Evolutionary conservation across 305 asterid genomes (phyloP).

Genomic region (Solanum hybrid): DNA sequence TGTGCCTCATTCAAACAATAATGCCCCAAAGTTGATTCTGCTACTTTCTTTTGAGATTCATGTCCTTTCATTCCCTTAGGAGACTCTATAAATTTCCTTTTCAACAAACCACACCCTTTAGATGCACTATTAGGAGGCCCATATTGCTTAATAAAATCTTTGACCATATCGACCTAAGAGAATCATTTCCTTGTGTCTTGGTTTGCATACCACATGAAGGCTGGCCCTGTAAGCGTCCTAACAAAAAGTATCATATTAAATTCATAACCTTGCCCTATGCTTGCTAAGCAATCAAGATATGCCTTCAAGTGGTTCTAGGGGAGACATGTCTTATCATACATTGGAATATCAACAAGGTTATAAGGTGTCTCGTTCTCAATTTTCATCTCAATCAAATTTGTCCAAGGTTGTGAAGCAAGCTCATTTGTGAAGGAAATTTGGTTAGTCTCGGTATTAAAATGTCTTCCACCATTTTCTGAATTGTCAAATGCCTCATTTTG

Average conservation of each 20-base stretch:
- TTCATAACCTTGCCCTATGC: background rate
- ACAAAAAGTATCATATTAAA: background rate
- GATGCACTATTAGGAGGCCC: background rate
- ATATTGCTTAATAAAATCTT: background rate
- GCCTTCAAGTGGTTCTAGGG: background rate
- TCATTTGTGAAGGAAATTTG: background rate
- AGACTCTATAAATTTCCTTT: background rate
- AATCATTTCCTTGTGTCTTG: background rate
- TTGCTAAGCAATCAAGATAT: background rate
- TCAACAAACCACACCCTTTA: background rate
- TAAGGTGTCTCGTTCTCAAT: background rate
- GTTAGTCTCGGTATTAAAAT: background rate
- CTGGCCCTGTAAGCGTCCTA: background rate
- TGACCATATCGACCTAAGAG: background rate
- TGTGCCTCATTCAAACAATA: background rate
- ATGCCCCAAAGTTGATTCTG: background rate
- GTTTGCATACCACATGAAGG: background rate
- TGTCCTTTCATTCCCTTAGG: background rate
- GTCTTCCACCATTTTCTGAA: background rate
- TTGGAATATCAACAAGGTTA: background rate
- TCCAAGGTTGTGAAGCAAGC: background rate
- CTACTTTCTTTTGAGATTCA: background rate
- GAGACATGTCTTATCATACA: background rate
- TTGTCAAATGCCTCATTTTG: background rate
- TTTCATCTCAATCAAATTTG: background rate